Evolutionary conservation across 2,329 filamentous ascomycete genomes (phyloP), one percentile per base, ranked within the genome.

Genomic region (Aaosphaeria arxii): DNA sequence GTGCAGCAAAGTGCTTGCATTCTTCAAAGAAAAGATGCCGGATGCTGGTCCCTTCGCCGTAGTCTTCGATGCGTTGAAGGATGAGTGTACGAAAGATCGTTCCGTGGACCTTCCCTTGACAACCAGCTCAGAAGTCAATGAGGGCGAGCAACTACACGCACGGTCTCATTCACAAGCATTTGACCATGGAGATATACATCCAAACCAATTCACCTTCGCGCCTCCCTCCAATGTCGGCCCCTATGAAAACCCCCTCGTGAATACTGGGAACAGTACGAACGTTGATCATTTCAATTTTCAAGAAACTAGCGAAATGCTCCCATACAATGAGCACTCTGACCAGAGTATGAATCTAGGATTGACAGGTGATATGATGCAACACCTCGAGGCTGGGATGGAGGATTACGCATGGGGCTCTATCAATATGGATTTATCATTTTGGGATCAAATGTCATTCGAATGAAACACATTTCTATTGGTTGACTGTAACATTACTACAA

Each of bases 351-450:
- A 11, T 36, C 33, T 58, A 4, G 48, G 49, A 5, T 38, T 54
- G 1, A 55, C 49, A 11, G 51, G 57, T n/a, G 45, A 56, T 40
- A 36, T 55, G 11, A 53, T 60, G 45, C 53, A 42, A 30, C 55
- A 58, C 32, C 58, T 67, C 36, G 66, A 69, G 46, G 61, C 60
- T 31, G 64, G 62, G 1, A 33, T 68, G 28, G 64, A 61, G 17
- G 64, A 69, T 36, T 69, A 69, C 47, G 64, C 60, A 2, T 69
- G 59, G 49, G 64, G 64, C 7, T 53, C 43, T n/a, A 32, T 55
- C 31, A 50, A 45, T 7, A 48, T 41, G 33, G 49, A 55, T 28
- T 30, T 35, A 6, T 46, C 50, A 41, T 49, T 50, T 38, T 51
- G 42, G 40, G 43, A 49, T 35, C 52, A 50, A 42, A 29, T 47